Evolutionary conservation across 1,284 basidiomycete species (phyloP), one percentile per base, ranked within the genome.

Genomic region (Amylostereum areolatum): DNA sequence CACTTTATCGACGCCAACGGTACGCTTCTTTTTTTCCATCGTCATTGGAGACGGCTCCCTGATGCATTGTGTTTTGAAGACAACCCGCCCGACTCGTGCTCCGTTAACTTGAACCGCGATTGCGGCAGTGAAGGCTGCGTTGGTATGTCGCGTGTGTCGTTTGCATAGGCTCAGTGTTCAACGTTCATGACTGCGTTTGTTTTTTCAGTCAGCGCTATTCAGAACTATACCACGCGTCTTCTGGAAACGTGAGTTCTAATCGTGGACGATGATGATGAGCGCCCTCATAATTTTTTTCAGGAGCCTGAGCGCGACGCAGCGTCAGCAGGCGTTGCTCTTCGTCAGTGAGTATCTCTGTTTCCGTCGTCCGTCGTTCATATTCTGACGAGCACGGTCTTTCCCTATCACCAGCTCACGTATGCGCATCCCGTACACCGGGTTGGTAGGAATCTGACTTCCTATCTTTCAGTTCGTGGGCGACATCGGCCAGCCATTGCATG

Each of bases 181-280:
- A 27, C 24, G 24, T 9, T 24, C 32, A 29, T 25, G 18, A 43
- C 30, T 45, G 27, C 11, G n/a, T 43, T 24, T 41, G 11, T 45
- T 76, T 18, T 18, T 18, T 18, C 18, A 18, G 75, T 78, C 49
- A 69, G 66, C 41, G 77, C 77, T 11, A 78, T 78, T 52, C 73
- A 77, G 3, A 80, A 79, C 60, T 79, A 79, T 54, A 80, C 77
- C 1, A 65, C 62, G 11, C 71, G 75, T n/a, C 68, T 78, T 3
- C 63, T 70, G 8, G 62, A 74, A 45, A 69, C 70, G 3, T 64
- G 33, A 36, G 54, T 35, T 7, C 7, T n/a, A 9, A 2, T 25
- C 3, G 47, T 12, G 28, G 4, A 8, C 8, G n/a, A 24, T 18
- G 6, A 11, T 25, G 25, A 24, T 10, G 7, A 43, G 4, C 5